A percentile compares a stretch with the other conserved stretches of the same genome.
These are phyloP conservation scores for Anisogramma anomala DNA, from an alignment of 2,329 filamentous ascomycete species.

Conservation along the genomic window DNA sequence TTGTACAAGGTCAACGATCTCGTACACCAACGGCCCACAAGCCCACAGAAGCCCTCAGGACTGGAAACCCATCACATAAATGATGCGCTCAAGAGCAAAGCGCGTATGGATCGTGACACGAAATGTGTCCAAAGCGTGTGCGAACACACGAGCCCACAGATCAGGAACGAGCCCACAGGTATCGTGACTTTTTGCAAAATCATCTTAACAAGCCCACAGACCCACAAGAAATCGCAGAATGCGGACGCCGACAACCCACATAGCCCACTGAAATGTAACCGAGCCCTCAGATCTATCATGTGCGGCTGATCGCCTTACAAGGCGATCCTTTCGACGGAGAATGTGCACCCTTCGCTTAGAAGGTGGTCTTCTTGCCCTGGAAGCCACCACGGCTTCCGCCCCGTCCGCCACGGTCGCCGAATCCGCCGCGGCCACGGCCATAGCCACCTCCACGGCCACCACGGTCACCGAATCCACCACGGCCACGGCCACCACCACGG, in stretches of 20 bases:
- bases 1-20: slow-evolving; percentile 15
- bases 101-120: slow-evolving; percentile 18
- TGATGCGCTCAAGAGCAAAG: slow-evolving; percentile 21
- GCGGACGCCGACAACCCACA: slow-evolving; percentile 47
- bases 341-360: slow-evolving; percentile 32
- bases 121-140: slow-evolving; percentile 10
- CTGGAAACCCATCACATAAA: slow-evolving; percentile 19
- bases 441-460: slow-evolving; percentile 21
- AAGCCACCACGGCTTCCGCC: slow-evolving; percentile 44
- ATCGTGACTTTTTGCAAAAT: slow-evolving; percentile 26
- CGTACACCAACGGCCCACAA: slow-evolving; percentile 15
- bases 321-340: no score
- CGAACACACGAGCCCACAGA: slow-evolving; percentile 22
- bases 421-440: slow-evolving; percentile 32
- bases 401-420: slow-evolving; percentile 21
- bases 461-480: slow-evolving; percentile 27
- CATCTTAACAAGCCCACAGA: slow-evolving; percentile 29
- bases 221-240: slow-evolving; percentile 26
- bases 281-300: slow-evolving; percentile 33
- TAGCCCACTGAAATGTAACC: slow-evolving; percentile 38
- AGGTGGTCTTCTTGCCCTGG: slow-evolving; percentile 70
- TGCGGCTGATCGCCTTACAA: slow-evolving; percentile 31
- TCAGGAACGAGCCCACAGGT: slow-evolving; percentile 41
- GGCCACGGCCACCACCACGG: slow-evolving; percentile 26
- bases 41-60: slow-evolving; percentile 18